Base-by-base conservation (phyloP, 371 early-diverging fungal genomes). In the Amoeboaphelidium protococcarum region DNA sequence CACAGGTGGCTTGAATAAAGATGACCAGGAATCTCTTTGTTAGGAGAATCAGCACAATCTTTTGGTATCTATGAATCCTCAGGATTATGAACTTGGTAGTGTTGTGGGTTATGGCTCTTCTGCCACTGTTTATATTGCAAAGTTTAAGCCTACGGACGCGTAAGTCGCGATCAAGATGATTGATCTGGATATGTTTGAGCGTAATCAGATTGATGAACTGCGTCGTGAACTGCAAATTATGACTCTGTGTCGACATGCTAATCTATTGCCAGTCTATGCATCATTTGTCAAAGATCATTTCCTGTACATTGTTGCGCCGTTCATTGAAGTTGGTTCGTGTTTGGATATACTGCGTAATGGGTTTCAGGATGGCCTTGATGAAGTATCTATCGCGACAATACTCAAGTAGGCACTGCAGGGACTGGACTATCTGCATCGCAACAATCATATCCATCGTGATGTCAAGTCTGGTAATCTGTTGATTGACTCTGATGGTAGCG, bases 171-270 rank as follows among this genome's bases (percentile, higher is more conserved):
- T 84, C 40, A 88, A 88, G 55, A 72, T 82, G 57, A 82, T 88
- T 54, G 86, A 88, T 56, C 56, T 88, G 54, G 88, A 88, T 57
- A 68, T 73, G 72, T 88, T 88, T 69, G 86, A 84, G 54, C 68
- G 86, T 19, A 80, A 83, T 58, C 88, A 88, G 58, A 87, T 87
- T 50, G 87, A 84, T 54, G 84, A 84, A 58, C 69, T 87, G 44
- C 55, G 87, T 78, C 52, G 77, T 48, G 87, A 87, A 60, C 81
- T 81, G 13, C 79, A 81, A 46, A 72, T 81, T 48, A 83, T 87
- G 85, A 72, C 73, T 20, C 54, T 87, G 19, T 83, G 77, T 20
- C 76, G 78, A 47, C 87, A 87, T 55, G 69, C 78, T 0, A 82
- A 87, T 53, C 71, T 87, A 13, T 54, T 87, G 41, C 74, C 71